phyloP scores from a whole-genome alignment of 192 early-diverging fungal genomes.

The Backusella tarrabulga region DNA sequence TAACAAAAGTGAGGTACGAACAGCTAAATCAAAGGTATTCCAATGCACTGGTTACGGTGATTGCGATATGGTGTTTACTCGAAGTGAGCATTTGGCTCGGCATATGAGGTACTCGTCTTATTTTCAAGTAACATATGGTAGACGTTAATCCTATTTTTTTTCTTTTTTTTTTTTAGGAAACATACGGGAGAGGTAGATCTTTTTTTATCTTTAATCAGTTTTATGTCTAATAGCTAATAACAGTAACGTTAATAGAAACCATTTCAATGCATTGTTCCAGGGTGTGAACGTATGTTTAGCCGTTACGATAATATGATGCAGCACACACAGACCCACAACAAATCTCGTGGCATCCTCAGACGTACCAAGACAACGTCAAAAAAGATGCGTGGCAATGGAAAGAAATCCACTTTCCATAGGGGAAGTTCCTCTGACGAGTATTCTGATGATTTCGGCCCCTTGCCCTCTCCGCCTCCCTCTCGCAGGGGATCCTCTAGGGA shows the following conservation, averaged over 20 bases:
- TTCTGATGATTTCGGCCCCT: constrained; percentile 5
- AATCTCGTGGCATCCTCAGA: neutral
- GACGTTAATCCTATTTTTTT: neutral
- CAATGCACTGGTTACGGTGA: constrained; percentile 52
- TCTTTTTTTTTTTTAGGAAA: constrained; percentile 30
- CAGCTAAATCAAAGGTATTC: constrained; percentile 36
- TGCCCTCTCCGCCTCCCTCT: constrained; percentile 12
- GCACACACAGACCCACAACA: constrained; percentile 64
- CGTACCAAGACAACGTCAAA: neutral
- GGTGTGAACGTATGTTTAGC: constrained; percentile 66
- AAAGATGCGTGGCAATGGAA: neutral
- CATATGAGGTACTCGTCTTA: constrained; percentile 37
- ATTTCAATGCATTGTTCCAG: constrained; percentile 63
- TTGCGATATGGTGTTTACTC: constrained; percentile 54
- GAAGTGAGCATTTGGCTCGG: constrained; percentile 43
- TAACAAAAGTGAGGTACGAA: neutral
- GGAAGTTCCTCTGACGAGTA: neutral
- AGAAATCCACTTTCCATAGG: neutral
- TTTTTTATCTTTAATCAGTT: neutral
- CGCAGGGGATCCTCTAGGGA: constrained; percentile 5
- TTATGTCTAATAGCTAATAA: neutral
- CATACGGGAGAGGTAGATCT: constrained; percentile 33
- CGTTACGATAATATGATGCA: constrained; percentile 81
- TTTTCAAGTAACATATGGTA: constrained; percentile 12
- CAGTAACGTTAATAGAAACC: constrained; percentile 52